These are phyloP conservation scores for Alnus rubra DNA, from an alignment of 306 rosid genomes.

Conservation along the genomic window DNA sequence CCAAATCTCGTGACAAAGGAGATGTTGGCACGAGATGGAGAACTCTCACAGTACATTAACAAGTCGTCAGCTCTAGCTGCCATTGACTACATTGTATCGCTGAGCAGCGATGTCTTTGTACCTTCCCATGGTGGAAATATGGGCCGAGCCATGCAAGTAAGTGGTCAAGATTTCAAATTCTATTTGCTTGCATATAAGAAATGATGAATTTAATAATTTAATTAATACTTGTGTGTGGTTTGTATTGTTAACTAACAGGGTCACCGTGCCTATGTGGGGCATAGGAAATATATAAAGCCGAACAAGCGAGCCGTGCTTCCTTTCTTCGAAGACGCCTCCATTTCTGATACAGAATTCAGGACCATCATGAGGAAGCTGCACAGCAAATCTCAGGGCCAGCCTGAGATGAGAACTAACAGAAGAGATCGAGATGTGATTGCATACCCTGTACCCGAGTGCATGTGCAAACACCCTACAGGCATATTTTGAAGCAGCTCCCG, in stretches of 20 bases:
- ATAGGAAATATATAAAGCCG: slow-evolving; percentile 55
- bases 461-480: slow-evolving; percentile 34
- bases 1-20: slow-evolving; percentile 53
- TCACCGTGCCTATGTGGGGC: slow-evolving; percentile 55
- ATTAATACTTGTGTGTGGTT: background rate
- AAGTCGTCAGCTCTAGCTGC: slow-evolving; percentile 61
- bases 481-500: slow-evolving; percentile 12
- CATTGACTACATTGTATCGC: slow-evolving; percentile 54
- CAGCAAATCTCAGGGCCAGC: slow-evolving; percentile 39
- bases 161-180: background rate
- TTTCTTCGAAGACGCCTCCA: slow-evolving; percentile 32
- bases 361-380: slow-evolving; percentile 40
- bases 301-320: slow-evolving; percentile 49
- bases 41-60: slow-evolving; percentile 43
- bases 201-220: no score
- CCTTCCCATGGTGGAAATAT: slow-evolving; percentile 63
- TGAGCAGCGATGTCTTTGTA: slow-evolving; percentile 53
- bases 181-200: no score
- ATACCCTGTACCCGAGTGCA: slow-evolving; percentile 52
- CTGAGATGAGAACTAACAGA: slow-evolving; percentile 41
- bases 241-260: slow-evolving; percentile 28
- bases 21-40: slow-evolving; percentile 45
- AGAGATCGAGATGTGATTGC: slow-evolving; percentile 54
- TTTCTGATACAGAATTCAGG: slow-evolving; percentile 43
- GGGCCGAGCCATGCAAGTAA: slow-evolving; percentile 60